Conservation (phyloP, 2,329 filamentous ascomycete species). For the Hansfordia pulvinata region DNA sequence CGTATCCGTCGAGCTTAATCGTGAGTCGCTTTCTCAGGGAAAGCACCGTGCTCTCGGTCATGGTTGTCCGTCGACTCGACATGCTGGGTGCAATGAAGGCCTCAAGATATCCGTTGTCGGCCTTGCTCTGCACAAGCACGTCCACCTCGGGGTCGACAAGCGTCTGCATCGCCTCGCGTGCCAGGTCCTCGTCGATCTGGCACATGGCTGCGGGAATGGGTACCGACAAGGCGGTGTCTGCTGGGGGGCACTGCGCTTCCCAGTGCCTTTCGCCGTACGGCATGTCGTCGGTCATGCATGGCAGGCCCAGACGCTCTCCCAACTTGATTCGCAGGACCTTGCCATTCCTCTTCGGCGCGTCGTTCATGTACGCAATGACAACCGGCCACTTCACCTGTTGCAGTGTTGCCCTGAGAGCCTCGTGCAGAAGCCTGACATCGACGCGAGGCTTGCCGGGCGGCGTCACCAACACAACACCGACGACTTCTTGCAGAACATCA, state of each 20-base stretch:
- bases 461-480: conserved; percentile 37
- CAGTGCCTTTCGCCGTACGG: conserved; percentile 30
- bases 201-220: conserved; percentile 23
- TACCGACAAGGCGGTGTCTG: conserved; percentile 28
- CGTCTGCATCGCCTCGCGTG: conserved; percentile 8
- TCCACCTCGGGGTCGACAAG: conserved; percentile 2
- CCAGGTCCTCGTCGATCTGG: conserved; percentile 11
- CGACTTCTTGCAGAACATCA: conserved; percentile 40
- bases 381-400: conserved; percentile 39
- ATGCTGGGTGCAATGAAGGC: conserved; percentile 1
- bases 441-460: conserved; percentile 25
- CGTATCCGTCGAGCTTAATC: conserved; percentile 13
- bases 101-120: conserved; percentile 1
- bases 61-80: conserved; percentile 1
- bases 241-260: conserved; percentile 31
- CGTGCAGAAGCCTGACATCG: conserved; percentile 33
- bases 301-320: conserved; percentile 29
- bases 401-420: conserved; percentile 29
- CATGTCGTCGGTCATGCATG: conserved; percentile 28
- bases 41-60: conserved; percentile 1
- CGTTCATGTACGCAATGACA: conserved; percentile 39
- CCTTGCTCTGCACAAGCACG: conserved; percentile 2
- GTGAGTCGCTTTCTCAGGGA: conserved; percentile 6
- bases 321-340: conserved; percentile 42
- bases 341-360: conserved; percentile 39